These are phyloP conservation scores for Rheum nobile DNA, from an alignment of 148 eudicot species.

Conservation along the genomic window DNA sequence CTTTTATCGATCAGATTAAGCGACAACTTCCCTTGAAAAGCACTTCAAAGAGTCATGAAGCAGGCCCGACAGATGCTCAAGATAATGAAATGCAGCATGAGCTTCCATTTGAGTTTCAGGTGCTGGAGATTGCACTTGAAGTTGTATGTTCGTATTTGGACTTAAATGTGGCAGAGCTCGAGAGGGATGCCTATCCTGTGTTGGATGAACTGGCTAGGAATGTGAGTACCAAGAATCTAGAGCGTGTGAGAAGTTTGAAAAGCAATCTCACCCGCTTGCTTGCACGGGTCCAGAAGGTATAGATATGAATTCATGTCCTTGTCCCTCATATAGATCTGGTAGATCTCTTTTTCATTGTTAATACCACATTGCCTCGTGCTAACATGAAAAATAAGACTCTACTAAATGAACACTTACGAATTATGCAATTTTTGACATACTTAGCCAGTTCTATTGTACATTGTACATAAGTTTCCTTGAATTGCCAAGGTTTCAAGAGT, in stretches of 20 bases:
- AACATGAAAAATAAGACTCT: neutral
- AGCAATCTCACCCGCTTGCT: slow-evolving; percentile 91
- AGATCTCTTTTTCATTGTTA: neutral
- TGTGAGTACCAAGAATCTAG: slow-evolving; percentile 93
- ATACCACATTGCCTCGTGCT: neutral
- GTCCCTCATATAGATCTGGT: neutral
- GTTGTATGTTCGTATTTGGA: slow-evolving; percentile 82
- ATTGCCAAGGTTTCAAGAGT: neutral
- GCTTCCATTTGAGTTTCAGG: slow-evolving; percentile 94
- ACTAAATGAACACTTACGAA: neutral
- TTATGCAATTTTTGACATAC: neutral
- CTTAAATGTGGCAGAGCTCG: slow-evolving; percentile 75
- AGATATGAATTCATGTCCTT: neutral
- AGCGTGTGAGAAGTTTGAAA: slow-evolving; percentile 88
- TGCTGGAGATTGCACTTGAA: slow-evolving; percentile 84
- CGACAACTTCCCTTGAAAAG: slow-evolving; percentile 51
- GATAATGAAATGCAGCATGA: slow-evolving; percentile 48
- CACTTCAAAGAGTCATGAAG: slow-evolving; percentile 19
- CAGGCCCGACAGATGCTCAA: slow-evolving; percentile 21
- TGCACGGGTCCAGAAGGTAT: slow-evolving; percentile 96
- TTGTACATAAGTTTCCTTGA: neutral
- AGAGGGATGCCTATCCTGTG: slow-evolving; percentile 84
- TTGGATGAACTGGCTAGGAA: slow-evolving; percentile 83
- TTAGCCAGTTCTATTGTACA: neutral
- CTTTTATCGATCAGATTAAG: slow-evolving; percentile 94